A percentile compares a stretch with the other conserved stretches of the same genome.
These are phyloP conservation scores for Dendrostoma leiphaemia DNA, from an alignment of 2,329 filamentous ascomycete species.

Conservation along the genomic window DNA sequence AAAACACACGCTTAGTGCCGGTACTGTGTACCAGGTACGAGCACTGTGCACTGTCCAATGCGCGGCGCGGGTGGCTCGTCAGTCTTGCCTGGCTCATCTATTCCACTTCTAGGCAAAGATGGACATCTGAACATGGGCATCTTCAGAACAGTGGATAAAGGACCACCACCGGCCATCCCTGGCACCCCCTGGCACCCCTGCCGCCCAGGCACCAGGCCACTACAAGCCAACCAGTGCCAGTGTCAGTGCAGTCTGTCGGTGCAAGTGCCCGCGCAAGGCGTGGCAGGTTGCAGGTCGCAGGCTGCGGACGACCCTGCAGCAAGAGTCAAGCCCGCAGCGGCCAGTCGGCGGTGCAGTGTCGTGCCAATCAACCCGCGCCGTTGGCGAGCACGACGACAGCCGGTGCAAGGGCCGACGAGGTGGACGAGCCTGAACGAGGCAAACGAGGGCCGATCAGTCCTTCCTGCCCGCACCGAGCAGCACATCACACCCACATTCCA, in stretches of 20 bases:
- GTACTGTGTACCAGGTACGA: background rate
- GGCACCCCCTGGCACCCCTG: no score
- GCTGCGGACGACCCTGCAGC: constrained; percentile 1
- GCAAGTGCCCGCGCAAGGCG: no score
- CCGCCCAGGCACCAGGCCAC: no score
- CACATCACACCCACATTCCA: background rate
- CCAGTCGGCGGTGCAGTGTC: background rate
- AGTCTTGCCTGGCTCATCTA: background rate
- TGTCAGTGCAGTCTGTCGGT: no score
- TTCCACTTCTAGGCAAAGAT: background rate
- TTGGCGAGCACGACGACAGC: no score
- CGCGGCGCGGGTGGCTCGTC: no score
- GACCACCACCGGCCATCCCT: no score
- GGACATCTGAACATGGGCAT: constrained; percentile 2
- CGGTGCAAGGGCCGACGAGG: background rate
- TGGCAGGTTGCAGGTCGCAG: background rate
- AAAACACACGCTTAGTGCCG: background rate
- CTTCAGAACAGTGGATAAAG: no score
- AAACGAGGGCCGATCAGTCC: background rate
- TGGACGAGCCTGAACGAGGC: no score
- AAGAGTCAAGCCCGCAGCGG: background rate
- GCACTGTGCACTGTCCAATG: background rate
- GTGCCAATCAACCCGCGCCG: no score
- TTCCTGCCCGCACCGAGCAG: background rate
- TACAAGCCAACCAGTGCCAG: no score